Evolutionary conservation across 2,329 filamentous ascomycete species (phyloP), one percentile per base, ranked within the genome.

Genomic region (Cladosporium sp.): DNA sequence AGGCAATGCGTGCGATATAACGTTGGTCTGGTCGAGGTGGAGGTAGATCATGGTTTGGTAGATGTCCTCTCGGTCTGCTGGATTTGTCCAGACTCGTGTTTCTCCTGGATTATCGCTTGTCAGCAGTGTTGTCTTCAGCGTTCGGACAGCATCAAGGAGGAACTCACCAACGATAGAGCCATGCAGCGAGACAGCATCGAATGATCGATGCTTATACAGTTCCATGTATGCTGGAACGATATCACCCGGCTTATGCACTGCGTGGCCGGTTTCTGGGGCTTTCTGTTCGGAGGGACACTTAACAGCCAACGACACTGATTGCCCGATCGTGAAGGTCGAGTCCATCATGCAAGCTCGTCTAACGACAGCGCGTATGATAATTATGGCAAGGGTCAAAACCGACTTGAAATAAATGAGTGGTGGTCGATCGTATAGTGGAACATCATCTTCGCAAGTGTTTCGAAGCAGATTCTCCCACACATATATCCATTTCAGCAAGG

Each of bases 271-370:
- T 11, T 1, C 30, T 1, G 91, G 90, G 61, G 34, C 12, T 8
- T 11, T 13, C 2, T n/a, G 7, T 2, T 40, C 15, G 15, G 27
- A 37, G 4, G 32, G 4, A n/a, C 44, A 91, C 89, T 61, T 39
- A 13, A 47, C 15, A 6, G 36, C 22, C 20, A 47, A 8, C 11
- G 44, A 47, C 9, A 29, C 22, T 3, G 22, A 20, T 8, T 20
- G 36, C 9, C 20, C 13, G 17, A n/a, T 32, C n/a, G 44, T 47
- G 22, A 40, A 17, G 7, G 4, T 40, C 2, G 44, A 19, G 9
- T 38, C 22, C 44, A 47, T 47, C 11, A 1, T 47, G 24, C 4
- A 9, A 27, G n/a, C n/a, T n/a, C n/a, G n/a, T n/a, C n/a, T n/a
- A n/a, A n/a, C n/a, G n/a, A n/a, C n/a, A n/a, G n/a, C n/a, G n/a